Percentiles rank a stretch among this genome's conserved stretches.
These are phyloP conservation scores for Populus pruinosa DNA, from an alignment of 345 rosid genomes.

Conservation along the genomic window DNA sequence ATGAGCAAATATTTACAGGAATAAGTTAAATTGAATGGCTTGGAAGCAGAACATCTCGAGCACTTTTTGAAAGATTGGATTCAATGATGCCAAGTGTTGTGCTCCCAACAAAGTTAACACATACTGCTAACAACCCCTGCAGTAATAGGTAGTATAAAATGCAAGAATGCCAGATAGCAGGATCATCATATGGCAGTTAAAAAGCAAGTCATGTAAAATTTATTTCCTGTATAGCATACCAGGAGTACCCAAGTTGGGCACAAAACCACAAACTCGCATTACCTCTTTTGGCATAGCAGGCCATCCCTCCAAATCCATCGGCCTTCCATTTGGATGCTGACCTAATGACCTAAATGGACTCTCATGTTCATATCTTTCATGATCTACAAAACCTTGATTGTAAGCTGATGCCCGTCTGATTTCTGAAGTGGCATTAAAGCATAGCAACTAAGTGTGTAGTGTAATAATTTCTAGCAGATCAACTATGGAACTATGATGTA, in stretches of 20 bases:
- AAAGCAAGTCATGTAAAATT: background rate
- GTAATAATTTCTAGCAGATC: background rate
- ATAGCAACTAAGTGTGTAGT: constrained; percentile 6
- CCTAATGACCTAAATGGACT: constrained; percentile 78
- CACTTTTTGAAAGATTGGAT: background rate
- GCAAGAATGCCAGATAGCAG: background rate
- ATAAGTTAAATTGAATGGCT: background rate
- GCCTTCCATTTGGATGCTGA: constrained; percentile 62
- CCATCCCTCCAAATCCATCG: constrained; percentile 75
- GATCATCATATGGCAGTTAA: background rate
- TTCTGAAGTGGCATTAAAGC: constrained; percentile 44
- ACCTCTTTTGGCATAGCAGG: constrained; percentile 85
- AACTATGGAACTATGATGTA: background rate
- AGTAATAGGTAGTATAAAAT: background rate
- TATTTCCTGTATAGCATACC: background rate
- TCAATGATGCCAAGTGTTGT: background rate
- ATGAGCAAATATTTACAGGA: background rate
- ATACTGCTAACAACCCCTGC: background rate
- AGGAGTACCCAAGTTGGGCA: background rate
- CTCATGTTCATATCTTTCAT: constrained; percentile 77
- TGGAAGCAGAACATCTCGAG: background rate
- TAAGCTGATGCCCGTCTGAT: constrained; percentile 58
- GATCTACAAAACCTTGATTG: constrained; percentile 52
- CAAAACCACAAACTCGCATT: constrained; percentile 19
- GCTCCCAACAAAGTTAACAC: background rate